A percentile compares a stretch with the other conserved stretches of the same genome.
These are phyloP conservation scores for Rhododendron simsii DNA, from an alignment of 148 eudicot genomes.

Conservation along the genomic window DNA sequence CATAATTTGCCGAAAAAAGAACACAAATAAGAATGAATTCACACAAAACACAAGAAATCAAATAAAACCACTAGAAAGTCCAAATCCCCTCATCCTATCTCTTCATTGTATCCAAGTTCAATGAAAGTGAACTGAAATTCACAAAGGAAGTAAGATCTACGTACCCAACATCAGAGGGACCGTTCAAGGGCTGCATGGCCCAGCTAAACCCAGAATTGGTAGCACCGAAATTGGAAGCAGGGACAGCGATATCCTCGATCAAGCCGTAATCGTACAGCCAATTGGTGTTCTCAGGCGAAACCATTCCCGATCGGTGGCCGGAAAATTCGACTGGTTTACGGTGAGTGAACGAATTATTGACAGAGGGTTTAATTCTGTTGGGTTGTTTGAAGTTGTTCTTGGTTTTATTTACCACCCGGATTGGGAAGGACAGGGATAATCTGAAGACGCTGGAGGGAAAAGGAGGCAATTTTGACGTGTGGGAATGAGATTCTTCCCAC, in stretches of 20 bases:
- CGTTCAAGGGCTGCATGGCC: constrained; percentile 46
- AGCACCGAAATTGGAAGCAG: constrained; percentile 41
- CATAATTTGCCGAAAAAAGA: neutral
- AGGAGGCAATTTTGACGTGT: constrained; percentile 1
- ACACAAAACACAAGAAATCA: neutral
- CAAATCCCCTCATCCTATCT: neutral
- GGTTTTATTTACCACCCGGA: neutral
- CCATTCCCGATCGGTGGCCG: constrained; percentile 39
- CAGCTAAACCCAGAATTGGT: constrained; percentile 49
- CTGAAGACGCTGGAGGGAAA: neutral
- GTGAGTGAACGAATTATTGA: neutral
- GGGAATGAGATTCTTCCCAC: neutral
- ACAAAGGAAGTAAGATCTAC: neutral
- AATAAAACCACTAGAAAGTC: constrained; percentile 2
- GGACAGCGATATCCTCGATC: constrained; percentile 50
- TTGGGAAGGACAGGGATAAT: neutral
- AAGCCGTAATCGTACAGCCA: constrained; percentile 60
- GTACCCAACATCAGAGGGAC: constrained; percentile 55
- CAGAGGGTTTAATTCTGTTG: neutral
- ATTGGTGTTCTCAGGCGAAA: constrained; percentile 57
- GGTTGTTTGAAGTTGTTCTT: neutral
- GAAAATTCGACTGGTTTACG: neutral
- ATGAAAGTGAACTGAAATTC: neutral
- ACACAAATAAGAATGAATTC: neutral
- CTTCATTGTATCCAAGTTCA: neutral